Evolutionary conservation across 2,329 filamentous ascomycete species (phyloP).

Genomic region (Fusarium annulatum): DNA sequence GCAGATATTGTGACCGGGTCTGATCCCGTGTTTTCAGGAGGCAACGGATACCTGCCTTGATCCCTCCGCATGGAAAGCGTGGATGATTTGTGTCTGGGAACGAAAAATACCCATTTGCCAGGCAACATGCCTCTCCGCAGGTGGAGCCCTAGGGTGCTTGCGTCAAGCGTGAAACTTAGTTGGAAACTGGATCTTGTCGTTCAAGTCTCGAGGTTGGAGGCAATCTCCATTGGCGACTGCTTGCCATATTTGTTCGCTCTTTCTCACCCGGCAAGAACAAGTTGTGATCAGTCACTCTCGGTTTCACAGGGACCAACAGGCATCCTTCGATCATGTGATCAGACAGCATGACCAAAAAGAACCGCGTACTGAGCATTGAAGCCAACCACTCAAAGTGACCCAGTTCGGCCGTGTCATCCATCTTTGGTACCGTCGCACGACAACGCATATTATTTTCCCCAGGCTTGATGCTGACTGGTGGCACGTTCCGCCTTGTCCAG

Average conservation of each 20-base stretch:
- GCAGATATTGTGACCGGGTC: not conserved
- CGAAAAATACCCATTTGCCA: conserved; percentile 1
- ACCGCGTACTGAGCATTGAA: conserved; percentile 6
- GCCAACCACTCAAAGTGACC: conserved; percentile 29
- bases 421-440: conserved; percentile 36
- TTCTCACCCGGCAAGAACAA: conserved; percentile 13
- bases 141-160: conserved; percentile 21
- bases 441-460: conserved; percentile 10
- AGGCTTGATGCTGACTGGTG: conserved; percentile 13
- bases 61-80: conserved; percentile 12
- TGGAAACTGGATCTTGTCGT: conserved; percentile 12
- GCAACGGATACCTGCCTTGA: conserved; percentile 28
- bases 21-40: not conserved
- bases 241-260: conserved; percentile 9
- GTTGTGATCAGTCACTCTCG: conserved; percentile 36
- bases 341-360: conserved; percentile 19
- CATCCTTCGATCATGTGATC: conserved; percentile 44
- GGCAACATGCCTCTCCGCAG: not conserved
- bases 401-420: conserved; percentile 37
- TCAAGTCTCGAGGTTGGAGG: conserved; percentile 5
- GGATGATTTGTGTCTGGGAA: not conserved
- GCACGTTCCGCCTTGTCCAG: conserved; percentile 9
- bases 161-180: conserved; percentile 23
- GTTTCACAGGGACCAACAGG: conserved; percentile 26
- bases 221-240: conserved; percentile 17